A percentile compares a stretch with the other conserved stretches of the same genome.
These are phyloP conservation scores for Alternaria novae-zelandiae DNA, from an alignment of 2,329 filamentous ascomycete genomes.

Conservation along the genomic window DNA sequence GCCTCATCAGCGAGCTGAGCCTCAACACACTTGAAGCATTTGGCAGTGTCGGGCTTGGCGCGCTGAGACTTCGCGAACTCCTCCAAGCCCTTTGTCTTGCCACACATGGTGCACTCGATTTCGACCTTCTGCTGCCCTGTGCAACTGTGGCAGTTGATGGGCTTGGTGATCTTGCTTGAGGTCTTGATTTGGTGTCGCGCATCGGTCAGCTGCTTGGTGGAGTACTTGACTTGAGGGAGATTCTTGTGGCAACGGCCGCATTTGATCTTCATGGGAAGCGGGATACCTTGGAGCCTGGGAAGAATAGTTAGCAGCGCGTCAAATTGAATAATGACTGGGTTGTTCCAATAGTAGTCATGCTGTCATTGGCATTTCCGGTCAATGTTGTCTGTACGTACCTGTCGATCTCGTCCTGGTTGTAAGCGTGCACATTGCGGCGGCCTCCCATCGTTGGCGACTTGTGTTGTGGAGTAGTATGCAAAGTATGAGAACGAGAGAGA, in stretches of 20 bases:
- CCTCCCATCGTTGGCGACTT: slow-evolving; percentile 1
- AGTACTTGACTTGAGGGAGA: slow-evolving; percentile 49
- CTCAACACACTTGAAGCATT: slow-evolving; percentile 42
- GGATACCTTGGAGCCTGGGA: slow-evolving; percentile 24
- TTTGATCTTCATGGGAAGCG: slow-evolving; percentile 45
- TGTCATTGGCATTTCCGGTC: neutral
- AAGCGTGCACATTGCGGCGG: slow-evolving; percentile 10
- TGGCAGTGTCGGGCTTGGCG: slow-evolving; percentile 51
- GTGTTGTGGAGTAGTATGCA: neutral
- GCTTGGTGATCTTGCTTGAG: slow-evolving; percentile 19
- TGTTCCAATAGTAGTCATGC: no score
- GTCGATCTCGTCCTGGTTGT: slow-evolving; percentile 19
- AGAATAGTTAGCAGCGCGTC: neutral
- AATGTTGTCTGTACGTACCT: neutral
- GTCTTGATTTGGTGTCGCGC: slow-evolving; percentile 25
- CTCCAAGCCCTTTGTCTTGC: slow-evolving; percentile 54
- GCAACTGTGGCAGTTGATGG: slow-evolving; percentile 55
- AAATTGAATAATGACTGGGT: neutral
- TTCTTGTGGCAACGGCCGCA: slow-evolving; percentile 56
- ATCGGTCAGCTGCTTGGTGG: slow-evolving; percentile 56
- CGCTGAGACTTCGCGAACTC: slow-evolving; percentile 60
- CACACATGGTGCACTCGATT: slow-evolving; percentile 57
- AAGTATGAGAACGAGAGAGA: neutral
- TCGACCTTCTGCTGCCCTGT: slow-evolving; percentile 53
- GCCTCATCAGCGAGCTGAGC: slow-evolving; percentile 28